Percentiles rank a stretch among this genome's conserved stretches.
phyloP scores from a whole-genome alignment of 78 protist genomes.

The Dictyostelium intermedium region DNA sequence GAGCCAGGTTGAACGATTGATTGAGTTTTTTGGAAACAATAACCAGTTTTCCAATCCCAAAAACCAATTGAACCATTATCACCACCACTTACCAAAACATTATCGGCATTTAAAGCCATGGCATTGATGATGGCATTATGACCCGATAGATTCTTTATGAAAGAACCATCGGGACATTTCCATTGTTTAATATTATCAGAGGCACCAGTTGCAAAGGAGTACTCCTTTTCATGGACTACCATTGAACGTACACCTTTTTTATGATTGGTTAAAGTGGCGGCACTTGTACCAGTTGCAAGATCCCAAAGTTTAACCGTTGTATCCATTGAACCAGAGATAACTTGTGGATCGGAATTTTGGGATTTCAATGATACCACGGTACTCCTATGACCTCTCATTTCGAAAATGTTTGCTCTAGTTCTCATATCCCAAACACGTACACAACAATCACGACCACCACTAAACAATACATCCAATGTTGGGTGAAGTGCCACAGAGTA shows the following conservation, averaged over 20 bases:
- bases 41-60: conserved; percentile 98
- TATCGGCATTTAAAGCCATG: conserved; percentile 90
- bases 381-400: conserved; percentile 90
- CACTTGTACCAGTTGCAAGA: conserved; percentile 81
- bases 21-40: conserved; percentile 90
- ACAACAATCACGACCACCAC: conserved; percentile 96
- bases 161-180: conserved; percentile 95
- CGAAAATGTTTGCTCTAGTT: conserved; percentile 80
- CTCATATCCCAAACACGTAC: conserved; percentile 98
- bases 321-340: conserved; percentile 88
- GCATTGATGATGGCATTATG: conserved; percentile 92
- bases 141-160: conserved; percentile 93
- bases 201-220: conserved; percentile 92
- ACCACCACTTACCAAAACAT: conserved; percentile 90
- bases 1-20: conserved; percentile 93
- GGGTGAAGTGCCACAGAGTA: conserved; percentile 96
- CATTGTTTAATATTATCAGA: conserved; percentile 98
- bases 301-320: conserved; percentile 98
- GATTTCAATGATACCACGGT: conserved; percentile 86
- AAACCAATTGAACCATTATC: conserved; percentile 94
- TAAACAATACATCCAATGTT: conserved; percentile 96
- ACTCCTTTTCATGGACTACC: conserved; percentile 93
- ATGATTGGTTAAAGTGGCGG: conserved; percentile 96
- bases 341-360: conserved; percentile 88
- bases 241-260: conserved; percentile 96